A percentile compares a stretch with the other conserved stretches of the same genome.
Conservation (phyloP, 345 rosid genomes). For the Eucalyptus polyanthemos region DNA sequence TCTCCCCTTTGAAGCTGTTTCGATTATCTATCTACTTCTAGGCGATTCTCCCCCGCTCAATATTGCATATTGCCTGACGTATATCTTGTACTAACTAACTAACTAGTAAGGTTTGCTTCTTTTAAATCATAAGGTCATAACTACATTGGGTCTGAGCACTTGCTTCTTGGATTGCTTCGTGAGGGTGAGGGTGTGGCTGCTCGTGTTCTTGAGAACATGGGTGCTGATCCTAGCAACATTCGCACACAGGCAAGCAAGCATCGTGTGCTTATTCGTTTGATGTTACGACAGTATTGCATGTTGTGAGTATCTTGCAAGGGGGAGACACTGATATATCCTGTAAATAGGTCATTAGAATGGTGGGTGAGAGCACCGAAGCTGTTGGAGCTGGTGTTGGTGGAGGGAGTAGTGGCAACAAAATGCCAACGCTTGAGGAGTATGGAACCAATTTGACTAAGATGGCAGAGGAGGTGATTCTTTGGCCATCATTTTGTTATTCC, state of each 20-base stretch:
- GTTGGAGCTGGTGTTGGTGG: constrained; percentile 78
- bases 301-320: neutral
- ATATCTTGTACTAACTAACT: neutral
- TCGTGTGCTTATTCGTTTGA: neutral
- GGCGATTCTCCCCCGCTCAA: neutral
- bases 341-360: constrained; percentile 91
- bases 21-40: neutral
- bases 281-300: neutral
- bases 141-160: constrained; percentile 96
- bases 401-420: constrained; percentile 65
- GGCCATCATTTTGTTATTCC: neutral
- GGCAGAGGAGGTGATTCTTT: constrained; percentile 75
- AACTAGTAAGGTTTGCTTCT: neutral
- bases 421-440: constrained; percentile 98
- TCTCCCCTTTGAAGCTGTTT: neutral
- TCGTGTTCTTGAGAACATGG: constrained; percentile 93
- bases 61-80: neutral
- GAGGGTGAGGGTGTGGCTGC: constrained; percentile 99
- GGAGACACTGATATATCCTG: neutral
- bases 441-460: constrained; percentile 95
- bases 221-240: constrained; percentile 85
- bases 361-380: constrained; percentile 84
- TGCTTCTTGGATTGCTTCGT: constrained; percentile 86
- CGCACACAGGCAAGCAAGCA: constrained; percentile 79
- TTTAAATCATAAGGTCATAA: constrained; percentile 60